phyloP scores from a whole-genome alignment of 202 grass and related monocot species.

The Eragrostis tef region DNA sequence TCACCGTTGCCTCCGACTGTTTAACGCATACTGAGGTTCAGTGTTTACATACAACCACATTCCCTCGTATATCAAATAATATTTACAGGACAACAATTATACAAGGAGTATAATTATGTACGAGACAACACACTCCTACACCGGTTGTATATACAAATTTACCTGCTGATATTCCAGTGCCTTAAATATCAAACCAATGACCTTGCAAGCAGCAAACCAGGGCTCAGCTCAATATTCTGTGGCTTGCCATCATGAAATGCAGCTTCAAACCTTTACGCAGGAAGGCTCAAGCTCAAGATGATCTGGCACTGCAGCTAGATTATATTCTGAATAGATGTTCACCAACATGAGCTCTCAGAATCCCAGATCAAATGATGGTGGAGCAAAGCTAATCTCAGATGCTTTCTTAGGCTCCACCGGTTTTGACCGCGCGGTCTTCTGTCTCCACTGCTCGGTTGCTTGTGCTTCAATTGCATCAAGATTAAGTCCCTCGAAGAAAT shows the following conservation, averaged over 20 bases:
- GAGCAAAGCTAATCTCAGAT: constrained; percentile 45
- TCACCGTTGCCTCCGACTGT: background rate
- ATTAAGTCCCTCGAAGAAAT: constrained; percentile 78
- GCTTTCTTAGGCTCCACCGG: constrained; percentile 44
- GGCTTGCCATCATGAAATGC: background rate
- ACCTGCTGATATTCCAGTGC: constrained; percentile 13
- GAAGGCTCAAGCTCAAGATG: background rate
- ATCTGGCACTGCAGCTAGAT: constrained; percentile 14
- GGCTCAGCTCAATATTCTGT: constrained; percentile 9
- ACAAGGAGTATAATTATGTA: constrained; percentile 40
- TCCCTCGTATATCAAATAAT: background rate
- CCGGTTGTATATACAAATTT: constrained; percentile 12
- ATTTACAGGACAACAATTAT: constrained; percentile 37
- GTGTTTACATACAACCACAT: background rate
- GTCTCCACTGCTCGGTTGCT: constrained; percentile 58
- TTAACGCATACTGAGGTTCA: background rate
- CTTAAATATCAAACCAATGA: constrained; percentile 14
- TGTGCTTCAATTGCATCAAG: constrained; percentile 86
- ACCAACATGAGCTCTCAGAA: constrained; percentile 45
- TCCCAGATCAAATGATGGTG: constrained; percentile 74
- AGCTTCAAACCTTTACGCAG: background rate
- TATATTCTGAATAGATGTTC: constrained; percentile 25
- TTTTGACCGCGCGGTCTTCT: constrained; percentile 45
- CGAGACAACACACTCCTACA: background rate
- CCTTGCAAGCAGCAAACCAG: constrained; percentile 9